Conservation (phyloP, 306 rosid genomes). For the Malus fusca region DNA sequence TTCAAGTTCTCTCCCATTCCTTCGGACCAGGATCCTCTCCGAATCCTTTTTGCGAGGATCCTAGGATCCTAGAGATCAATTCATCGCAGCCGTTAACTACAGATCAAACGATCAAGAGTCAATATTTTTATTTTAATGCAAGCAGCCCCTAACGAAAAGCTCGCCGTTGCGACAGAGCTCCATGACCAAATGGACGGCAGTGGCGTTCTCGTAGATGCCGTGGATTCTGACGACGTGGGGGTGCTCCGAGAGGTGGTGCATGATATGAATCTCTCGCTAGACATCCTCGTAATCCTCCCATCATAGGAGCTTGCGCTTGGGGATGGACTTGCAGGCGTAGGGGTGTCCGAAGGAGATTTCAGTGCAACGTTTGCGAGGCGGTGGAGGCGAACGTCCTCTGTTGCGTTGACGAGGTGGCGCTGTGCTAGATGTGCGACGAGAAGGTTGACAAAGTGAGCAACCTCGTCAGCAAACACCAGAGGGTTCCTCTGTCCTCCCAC, state of each 20-base stretch:
- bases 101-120: no score
- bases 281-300: constrained; percentile 34
- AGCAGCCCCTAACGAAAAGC: no score
- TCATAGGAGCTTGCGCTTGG: constrained; percentile 35
- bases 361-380: constrained; percentile 83
- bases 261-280: constrained; percentile 43
- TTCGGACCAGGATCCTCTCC: neutral
- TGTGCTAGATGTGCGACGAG: constrained; percentile 85
- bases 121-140: no score
- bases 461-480: constrained; percentile 83
- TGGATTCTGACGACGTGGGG: constrained; percentile 31
- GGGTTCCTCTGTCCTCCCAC: constrained; percentile 7
- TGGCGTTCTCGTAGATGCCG: constrained; percentile 23
- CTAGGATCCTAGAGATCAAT: no score
- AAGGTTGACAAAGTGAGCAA: constrained; percentile 90
- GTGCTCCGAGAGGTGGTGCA: constrained; percentile 41
- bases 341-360: neutral
- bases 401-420: constrained; percentile 91
- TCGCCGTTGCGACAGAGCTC: no score
- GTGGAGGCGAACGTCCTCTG: constrained; percentile 85
- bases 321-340: neutral
- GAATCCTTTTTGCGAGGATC: no score
- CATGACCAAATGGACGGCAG: constrained; percentile 24
- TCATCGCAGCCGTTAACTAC: no score
- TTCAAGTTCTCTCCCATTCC: neutral